Base-by-base conservation (phyloP, 192 early-diverging fungal species). In the Linnemannia schmuckeri region DNA sequence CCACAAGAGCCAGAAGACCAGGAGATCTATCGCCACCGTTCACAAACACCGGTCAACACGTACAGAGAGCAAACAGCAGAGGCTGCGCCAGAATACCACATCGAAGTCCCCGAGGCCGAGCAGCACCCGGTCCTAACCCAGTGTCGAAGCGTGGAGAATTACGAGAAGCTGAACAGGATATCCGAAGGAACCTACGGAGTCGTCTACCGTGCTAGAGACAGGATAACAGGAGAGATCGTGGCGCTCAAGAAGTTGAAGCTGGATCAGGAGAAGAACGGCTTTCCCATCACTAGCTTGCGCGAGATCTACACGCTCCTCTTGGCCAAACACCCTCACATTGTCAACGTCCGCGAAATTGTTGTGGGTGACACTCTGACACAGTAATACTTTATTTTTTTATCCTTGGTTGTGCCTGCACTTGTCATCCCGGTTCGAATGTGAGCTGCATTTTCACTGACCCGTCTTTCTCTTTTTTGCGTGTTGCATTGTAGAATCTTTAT, bases 171-270 rank as follows among this genome's bases (percentile, higher is more conserved):
- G 44, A 99, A 99, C 90, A 93, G 96, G 61, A 99, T 99, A 75
- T 97, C 97, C 75, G 98, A 99, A 80, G 98, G 98, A 30, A 93
- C 97, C 0, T 99, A 99, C 88, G 98, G 98, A 7, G 92, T 99
- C 20, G 98, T 99, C 9, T 99, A 97, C 89, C 92, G 98, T 0
- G 98, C 97, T 0, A 91, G 95, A 22, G 95, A 99, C 86, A 83
- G 93, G 54, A 66, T 88, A 6, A 98, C 97, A 6, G 95, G 96
- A 24, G 96, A 97, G 83, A 88, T 91, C 54, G 89, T 89, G 76
- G 88, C 93, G 46, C 89, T 92, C 24, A 92, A 93, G 44, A 94
- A 93, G 76, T 74, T 92, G 35, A 92, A 91, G 75, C 61, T 93
- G 20, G 90, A 93, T 37, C 90, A 92, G 70, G 92, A 93, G 71